Conservation (phyloP, 108 stramenopile genomes). For the Skeletonema menzelii region DNA sequence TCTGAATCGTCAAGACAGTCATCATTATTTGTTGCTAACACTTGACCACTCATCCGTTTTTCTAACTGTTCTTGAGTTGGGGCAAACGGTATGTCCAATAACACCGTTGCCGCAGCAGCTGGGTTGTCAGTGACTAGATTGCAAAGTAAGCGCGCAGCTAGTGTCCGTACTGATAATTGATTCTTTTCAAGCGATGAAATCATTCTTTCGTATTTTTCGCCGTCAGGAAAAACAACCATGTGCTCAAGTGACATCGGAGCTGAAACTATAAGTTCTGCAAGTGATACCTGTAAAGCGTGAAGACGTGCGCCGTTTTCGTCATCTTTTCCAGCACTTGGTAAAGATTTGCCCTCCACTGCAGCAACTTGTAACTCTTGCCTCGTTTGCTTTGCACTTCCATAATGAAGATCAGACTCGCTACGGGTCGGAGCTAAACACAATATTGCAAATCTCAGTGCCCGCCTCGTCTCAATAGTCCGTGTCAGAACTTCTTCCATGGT, state of each 20-base stretch:
- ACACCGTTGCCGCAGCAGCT: conserved; percentile 39
- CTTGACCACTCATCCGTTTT: conserved; percentile 24
- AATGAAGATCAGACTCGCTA: conserved; percentile 1
- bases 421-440: conserved; percentile 17
- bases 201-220: not conserved
- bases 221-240: not conserved
- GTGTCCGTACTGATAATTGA: conserved; percentile 18
- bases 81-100: conserved; percentile 46
- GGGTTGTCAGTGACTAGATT: conserved; percentile 77
- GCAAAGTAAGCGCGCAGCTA: conserved; percentile 61
- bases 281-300: conserved; percentile 23
- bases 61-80: conserved; percentile 46
- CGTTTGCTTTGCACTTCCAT: conserved; percentile 16
- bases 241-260: not conserved
- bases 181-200: conserved; percentile 15
- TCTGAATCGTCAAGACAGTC: conserved; percentile 25
- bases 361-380: conserved; percentile 42
- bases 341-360: conserved; percentile 5
- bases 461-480: conserved; percentile 22
- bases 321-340: not conserved
- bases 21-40: not conserved
- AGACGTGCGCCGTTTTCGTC: not conserved
- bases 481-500: conserved; percentile 15
- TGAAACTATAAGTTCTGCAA: conserved; percentile 26
- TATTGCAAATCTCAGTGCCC: conserved; percentile 35